These are phyloP conservation scores for Cystobasidium slooffiae DNA, from an alignment of 1,284 basidiomycete genomes.

Conservation along the genomic window DNA sequence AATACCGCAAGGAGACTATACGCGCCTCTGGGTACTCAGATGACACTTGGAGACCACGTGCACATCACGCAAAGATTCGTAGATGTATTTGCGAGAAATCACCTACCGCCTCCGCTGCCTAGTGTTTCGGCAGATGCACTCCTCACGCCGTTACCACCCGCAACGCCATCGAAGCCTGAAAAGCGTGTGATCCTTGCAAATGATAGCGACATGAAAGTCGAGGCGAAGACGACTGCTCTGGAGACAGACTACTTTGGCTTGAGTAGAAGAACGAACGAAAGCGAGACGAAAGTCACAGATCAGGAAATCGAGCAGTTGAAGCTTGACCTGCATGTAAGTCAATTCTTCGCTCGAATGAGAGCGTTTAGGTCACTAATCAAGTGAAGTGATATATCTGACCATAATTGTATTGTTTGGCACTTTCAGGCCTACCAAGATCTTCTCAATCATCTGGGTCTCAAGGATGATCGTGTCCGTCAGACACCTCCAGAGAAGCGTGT, in stretches of 20 bases:
- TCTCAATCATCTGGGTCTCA: constrained; percentile 68
- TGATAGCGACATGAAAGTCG: not conserved
- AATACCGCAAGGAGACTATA: constrained; percentile 78
- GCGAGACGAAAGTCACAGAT: constrained; percentile 21
- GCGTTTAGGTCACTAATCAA: no score
- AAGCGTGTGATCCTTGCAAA: not conserved
- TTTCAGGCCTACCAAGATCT: constrained; percentile 74
- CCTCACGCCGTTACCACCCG: constrained; percentile 14
- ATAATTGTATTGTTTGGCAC: no score
- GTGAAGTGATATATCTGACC: no score
- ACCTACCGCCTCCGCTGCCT: not conserved
- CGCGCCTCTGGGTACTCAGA: constrained; percentile 72
- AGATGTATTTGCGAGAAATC: constrained; percentile 64
- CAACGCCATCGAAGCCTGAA: not conserved
- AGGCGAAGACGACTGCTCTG: constrained; percentile 6
- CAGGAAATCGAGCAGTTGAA: constrained; percentile 60
- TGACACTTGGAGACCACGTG: constrained; percentile 45
- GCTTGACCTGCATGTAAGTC: constrained; percentile 67
- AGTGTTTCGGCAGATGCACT: constrained; percentile 20
- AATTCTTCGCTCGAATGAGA: no score
- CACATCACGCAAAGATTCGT: constrained; percentile 62
- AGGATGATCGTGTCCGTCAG: constrained; percentile 76
- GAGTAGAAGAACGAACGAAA: constrained; percentile 1
- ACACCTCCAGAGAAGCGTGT: constrained; percentile 61
- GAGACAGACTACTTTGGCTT: constrained; percentile 42